Conservation (phyloP, 192 early-diverging fungal species). For the Coemansia sp. region DNA sequence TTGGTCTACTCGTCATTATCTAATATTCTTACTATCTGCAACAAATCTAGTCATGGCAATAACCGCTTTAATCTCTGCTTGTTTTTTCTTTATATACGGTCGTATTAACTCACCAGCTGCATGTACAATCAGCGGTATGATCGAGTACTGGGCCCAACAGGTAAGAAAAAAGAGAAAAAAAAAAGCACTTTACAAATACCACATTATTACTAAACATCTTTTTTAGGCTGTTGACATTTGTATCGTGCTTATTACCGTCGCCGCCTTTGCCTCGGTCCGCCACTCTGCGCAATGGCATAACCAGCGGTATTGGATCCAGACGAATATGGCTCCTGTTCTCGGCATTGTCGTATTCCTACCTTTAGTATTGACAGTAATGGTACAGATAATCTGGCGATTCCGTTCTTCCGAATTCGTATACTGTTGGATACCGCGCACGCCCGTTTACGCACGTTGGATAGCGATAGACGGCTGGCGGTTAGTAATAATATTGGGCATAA, state of each 20-base stretch:
- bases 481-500: constrained; percentile 18
- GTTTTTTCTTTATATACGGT: constrained; percentile 40
- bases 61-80: constrained; percentile 27
- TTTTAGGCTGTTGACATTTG: constrained; percentile 37
- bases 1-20: constrained; percentile 42
- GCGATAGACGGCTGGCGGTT: constrained; percentile 49
- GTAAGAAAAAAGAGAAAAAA: constrained; percentile 15
- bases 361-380: constrained; percentile 25
- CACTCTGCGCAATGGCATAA: constrained; percentile 22
- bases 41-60: constrained; percentile 24
- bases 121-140: constrained; percentile 49
- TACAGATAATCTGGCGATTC: constrained; percentile 53
- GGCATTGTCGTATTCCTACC: constrained; percentile 42
- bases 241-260: constrained; percentile 31
- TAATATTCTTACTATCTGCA: constrained; percentile 17
- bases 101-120: constrained; percentile 30
- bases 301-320: constrained; percentile 47
- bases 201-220: not conserved
- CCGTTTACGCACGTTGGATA: constrained; percentile 54
- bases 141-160: constrained; percentile 49
- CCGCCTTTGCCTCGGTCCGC: constrained; percentile 22
- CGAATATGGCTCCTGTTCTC: constrained; percentile 37
- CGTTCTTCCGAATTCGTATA: constrained; percentile 45
- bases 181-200: not conserved
- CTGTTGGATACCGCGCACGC: constrained; percentile 55